Percentiles rank a stretch among this genome's conserved stretches.
These are phyloP conservation scores for Trichosanthes cucumerina DNA, from an alignment of 306 rosid genomes.

Conservation along the genomic window DNA sequence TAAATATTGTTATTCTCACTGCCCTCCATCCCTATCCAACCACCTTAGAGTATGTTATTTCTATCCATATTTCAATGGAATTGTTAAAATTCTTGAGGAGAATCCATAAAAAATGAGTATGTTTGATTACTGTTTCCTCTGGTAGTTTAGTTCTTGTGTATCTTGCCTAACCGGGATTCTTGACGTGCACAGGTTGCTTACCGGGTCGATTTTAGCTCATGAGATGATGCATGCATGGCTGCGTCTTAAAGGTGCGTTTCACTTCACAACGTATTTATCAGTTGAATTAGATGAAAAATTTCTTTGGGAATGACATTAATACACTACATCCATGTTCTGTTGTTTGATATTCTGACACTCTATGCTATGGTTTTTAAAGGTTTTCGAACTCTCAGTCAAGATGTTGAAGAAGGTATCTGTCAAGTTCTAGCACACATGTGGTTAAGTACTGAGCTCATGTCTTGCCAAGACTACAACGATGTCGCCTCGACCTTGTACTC, in stretches of 20 bases:
- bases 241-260: constrained; percentile 62
- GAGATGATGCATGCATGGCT: constrained; percentile 99
- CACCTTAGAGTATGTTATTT: background rate
- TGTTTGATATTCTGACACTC: constrained; percentile 1
- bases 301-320: background rate
- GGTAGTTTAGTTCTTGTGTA: background rate
- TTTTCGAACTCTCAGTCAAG: constrained; percentile 78
- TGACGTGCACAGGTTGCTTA: constrained; percentile 52
- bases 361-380: constrained; percentile 38
- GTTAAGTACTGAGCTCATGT: constrained; percentile 62
- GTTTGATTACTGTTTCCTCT: background rate
- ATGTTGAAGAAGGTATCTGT: constrained; percentile 98
- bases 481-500: constrained; percentile 50
- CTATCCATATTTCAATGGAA: background rate
- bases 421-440: constrained; percentile 97
- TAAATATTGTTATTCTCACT: background rate
- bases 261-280: background rate
- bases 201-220: constrained; percentile 92
- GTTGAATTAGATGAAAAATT: background rate
- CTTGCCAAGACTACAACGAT: constrained; percentile 38
- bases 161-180: constrained; percentile 1
- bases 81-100: background rate
- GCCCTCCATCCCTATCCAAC: background rate
- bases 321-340: background rate
- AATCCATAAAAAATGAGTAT: background rate